Percentiles rank a stretch among this genome's conserved stretches.
Evolutionary conservation across 371 early-diverging fungal species (phyloP).

Genomic region (Funneliformis caledonium): DNA sequence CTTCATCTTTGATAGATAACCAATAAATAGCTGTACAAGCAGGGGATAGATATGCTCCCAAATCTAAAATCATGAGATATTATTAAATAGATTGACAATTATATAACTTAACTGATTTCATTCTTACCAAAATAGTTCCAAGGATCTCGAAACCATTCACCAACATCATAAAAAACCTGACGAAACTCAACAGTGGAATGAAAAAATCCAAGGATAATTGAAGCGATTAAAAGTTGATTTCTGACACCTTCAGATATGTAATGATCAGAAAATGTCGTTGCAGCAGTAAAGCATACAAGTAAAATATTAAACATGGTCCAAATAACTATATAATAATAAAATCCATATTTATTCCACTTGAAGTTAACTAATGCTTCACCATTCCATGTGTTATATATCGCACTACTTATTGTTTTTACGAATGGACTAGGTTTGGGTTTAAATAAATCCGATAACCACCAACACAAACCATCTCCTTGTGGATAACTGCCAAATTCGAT

Average conservation of each 20-base stretch:
- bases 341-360: background rate
- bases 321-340: background rate
- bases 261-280: background rate
- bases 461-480: background rate
- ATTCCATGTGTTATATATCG: background rate
- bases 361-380: constrained; percentile 1
- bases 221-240: background rate
- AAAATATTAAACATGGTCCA: background rate
- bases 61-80: background rate
- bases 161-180: background rate
- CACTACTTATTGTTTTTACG: background rate
- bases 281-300: background rate
- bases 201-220: background rate
- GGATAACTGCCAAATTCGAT: background rate
- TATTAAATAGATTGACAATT: no score
- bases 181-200: constrained; percentile 9
- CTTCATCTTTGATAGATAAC: background rate
- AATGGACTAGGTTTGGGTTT: background rate
- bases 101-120: no score
- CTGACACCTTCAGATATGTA: background rate
- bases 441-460: no score
- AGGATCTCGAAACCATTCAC: background rate
- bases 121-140: constrained; percentile 12
- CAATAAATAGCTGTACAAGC: background rate
- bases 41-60: background rate